Base-by-base conservation (phyloP, 495 filamentous ascomycete genomes). In the Penicillium chermesinum region DNA sequence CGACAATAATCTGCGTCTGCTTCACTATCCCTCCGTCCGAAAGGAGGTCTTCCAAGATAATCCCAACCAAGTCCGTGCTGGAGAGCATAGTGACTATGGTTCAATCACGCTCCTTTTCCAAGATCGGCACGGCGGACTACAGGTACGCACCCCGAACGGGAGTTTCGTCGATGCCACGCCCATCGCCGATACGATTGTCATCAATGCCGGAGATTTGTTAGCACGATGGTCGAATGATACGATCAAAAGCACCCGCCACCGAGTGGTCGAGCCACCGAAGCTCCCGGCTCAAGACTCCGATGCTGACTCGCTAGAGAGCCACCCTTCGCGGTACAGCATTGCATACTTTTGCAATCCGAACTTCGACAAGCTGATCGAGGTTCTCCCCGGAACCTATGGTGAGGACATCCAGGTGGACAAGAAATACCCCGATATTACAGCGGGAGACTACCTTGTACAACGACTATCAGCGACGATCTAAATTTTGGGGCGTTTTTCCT, bases 321-420 rank as follows among this genome's bases (percentile, higher is more conserved):
- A 75, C 54, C 72, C 72, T 17, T 61, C 72, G 3, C 63, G 72
- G n/a, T 73, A 74, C 45, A 75, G 70, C 64, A 73, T 79, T 49
- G 76, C 76, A 3, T 91, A 91, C 65, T 97, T 97, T 64, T 95
- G 91, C 72, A 95, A 96, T 55, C 90, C 91, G 7, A 88, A 96
- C 52, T 86, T 80, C 59, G 78, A 90, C 48, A 71, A 71, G 48
- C 67, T 74, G 41, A 96, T 96, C 56, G 87, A 95, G 44, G 89
- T 84, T 0, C 79, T 97, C 32, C 91, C 90, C 0, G 89, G 91
- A 5, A 96, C 91, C 0, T 95, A 81, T 62, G 81, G 76, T 13
- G 75, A 76, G 2, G 80, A 81, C 53, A 71, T 70, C 42, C 52
- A 61, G 8, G 73, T 72, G 7, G 78, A 80, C 15, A 91, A 82